Conservation (phyloP, 768 basidiomycete genomes). For the Rhizopogon salebrosus region DNA sequence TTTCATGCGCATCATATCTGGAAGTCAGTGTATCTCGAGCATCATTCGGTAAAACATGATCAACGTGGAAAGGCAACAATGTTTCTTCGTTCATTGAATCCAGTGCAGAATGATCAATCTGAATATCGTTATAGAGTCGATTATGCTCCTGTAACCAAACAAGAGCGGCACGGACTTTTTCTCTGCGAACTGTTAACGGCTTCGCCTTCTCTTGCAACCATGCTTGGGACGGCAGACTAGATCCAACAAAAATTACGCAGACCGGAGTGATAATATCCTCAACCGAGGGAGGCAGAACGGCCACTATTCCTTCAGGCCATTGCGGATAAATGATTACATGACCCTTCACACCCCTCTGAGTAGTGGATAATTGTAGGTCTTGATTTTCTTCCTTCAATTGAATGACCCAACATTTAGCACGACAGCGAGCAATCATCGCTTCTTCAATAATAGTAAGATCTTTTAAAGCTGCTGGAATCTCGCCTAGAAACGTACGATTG, state of each 20-base stretch:
- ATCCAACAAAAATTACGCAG: slow-evolving; percentile 38
- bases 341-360: slow-evolving; percentile 32
- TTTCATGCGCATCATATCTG: slow-evolving; percentile 9
- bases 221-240: slow-evolving; percentile 16
- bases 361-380: background rate
- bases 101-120: slow-evolving; percentile 18
- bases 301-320: slow-evolving; percentile 19
- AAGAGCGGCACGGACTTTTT: slow-evolving; percentile 29
- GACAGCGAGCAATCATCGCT: slow-evolving; percentile 33
- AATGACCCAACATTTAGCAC: slow-evolving; percentile 32
- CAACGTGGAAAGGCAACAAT: slow-evolving; percentile 24
- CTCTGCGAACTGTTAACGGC: slow-evolving; percentile 27
- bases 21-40: slow-evolving; percentile 10
- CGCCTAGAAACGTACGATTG: slow-evolving; percentile 20
- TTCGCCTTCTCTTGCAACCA: slow-evolving; percentile 30
- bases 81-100: slow-evolving; percentile 10
- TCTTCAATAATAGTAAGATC: slow-evolving; percentile 34
- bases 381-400: slow-evolving; percentile 25
- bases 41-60: slow-evolving; percentile 16
- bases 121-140: slow-evolving; percentile 26
- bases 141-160: slow-evolving; percentile 35
- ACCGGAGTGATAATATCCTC: slow-evolving; percentile 30
- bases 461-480: slow-evolving; percentile 22
- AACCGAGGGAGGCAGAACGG: slow-evolving; percentile 30
- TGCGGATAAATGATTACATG: slow-evolving; percentile 40